Base-by-base conservation (phyloP, 768 basidiomycete genomes). In the Leccinum boreale region DNA sequence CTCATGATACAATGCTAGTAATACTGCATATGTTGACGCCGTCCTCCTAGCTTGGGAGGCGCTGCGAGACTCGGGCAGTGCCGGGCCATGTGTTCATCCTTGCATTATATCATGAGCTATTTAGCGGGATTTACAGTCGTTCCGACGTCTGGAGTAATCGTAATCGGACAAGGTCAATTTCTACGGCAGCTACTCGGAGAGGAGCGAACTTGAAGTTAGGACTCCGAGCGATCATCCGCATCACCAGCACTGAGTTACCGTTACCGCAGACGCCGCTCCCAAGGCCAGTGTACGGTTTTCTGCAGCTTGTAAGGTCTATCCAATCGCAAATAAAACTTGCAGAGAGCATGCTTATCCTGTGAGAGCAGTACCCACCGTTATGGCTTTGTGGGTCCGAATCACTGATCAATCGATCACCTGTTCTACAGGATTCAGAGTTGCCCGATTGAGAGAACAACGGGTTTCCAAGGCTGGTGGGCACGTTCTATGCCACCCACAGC, bases 31-130 rank as follows among this genome's bases (percentile, higher is more conserved):
- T 50, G 21, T 54, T 48, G 46, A 51, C n/a, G n/a, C n/a, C n/a
- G n/a, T 28, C 26, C 46, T 52, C 29, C 29, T 29, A 29, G 23
- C 21, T 23, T n/a, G 49, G 31, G 52, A 39, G 15, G 10, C 8
- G 15, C 17, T 15, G 36, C 29, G 31, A 50, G 29, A 45, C 48
- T 46, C 1, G 31, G 46, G 28, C 48, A n/a, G 35, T 36, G 35
- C 15, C 15, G 26, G 8, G 26, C 8, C 46, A 29, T 46, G 26
- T 46, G 62, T 24, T 19, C 33, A 28, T 39, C 10, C 28, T 28
- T 24, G 55, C 53, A 53, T 64, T 57, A 21, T 64, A 53, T 56
- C 58, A 55, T 60, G 63, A 60, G 31, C 53, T 64, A 57, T 64
- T 55, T 28, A 17, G n/a, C 17, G 4, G 39, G n/a, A 42, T 19